Conservation (phyloP, 257 asterid genomes). For the Nicotiana benthamiana region DNA sequence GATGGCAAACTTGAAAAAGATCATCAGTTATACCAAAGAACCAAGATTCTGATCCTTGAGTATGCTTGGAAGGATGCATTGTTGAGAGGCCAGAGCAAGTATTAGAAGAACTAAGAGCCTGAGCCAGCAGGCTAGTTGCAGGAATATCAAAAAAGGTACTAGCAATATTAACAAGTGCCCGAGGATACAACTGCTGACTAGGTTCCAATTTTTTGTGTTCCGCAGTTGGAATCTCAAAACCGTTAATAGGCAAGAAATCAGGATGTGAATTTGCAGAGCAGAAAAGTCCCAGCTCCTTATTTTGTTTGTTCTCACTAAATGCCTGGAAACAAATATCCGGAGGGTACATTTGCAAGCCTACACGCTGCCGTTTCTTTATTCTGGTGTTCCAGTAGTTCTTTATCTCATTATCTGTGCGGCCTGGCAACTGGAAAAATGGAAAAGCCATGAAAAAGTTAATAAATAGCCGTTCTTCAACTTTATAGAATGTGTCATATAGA, state of each 20-base stretch:
- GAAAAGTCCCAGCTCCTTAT: constrained; percentile 26
- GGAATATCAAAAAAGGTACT: constrained; percentile 42
- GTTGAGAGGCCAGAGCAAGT: constrained; percentile 22
- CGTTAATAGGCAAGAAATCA: constrained; percentile 29
- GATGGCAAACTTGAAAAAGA: constrained; percentile 19
- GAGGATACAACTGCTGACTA: constrained; percentile 30
- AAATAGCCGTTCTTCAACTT: constrained; percentile 7
- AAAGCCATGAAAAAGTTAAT: constrained; percentile 2
- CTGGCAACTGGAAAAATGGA: constrained; percentile 58
- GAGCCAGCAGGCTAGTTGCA: constrained; percentile 28
- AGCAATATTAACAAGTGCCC: constrained; percentile 31
- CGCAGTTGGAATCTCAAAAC: constrained; percentile 40
- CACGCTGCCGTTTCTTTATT: constrained; percentile 70
- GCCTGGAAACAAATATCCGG: constrained; percentile 49
- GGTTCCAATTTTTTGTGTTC: constrained; percentile 38
- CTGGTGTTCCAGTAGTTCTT: constrained; percentile 89
- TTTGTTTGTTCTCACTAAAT: constrained; percentile 37
- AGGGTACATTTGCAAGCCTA: constrained; percentile 67
- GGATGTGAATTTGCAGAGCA: constrained; percentile 36
- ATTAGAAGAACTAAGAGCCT: constrained; percentile 30
- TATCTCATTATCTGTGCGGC: constrained; percentile 92
- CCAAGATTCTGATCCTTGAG: constrained; percentile 32
- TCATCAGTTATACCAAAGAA: constrained; percentile 20
- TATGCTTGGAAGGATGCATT: constrained; percentile 46
- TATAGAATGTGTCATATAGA: constrained; percentile 2